Conservation (phyloP, 1,139 yeast species). For the Yamadazyma siamensis region DNA sequence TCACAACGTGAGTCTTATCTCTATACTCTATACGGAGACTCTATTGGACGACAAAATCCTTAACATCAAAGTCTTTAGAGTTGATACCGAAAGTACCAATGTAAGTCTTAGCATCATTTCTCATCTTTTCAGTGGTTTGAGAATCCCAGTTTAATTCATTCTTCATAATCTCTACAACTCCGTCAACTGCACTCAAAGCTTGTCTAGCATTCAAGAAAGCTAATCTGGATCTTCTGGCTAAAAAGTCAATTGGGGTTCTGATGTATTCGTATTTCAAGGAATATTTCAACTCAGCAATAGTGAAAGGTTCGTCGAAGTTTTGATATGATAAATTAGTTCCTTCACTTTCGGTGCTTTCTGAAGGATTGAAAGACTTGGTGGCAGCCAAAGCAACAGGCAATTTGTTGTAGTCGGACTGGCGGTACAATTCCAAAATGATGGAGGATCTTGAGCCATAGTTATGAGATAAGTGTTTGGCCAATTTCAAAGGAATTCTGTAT, state of each 20-base stretch:
- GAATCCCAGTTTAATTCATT: conserved; percentile 73
- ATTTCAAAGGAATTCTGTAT: conserved; percentile 67
- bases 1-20: too few relatives aligned
- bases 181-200: conserved; percentile 77
- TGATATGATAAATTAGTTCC: conserved; percentile 42
- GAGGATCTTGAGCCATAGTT: conserved; percentile 93
- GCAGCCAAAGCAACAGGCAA: conserved; percentile 63
- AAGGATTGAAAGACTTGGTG: conserved; percentile 30
- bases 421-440: conserved; percentile 64
- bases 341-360: conserved; percentile 28
- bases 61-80: conserved; percentile 36
- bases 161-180: conserved; percentile 83
- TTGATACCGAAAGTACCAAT: conserved; percentile 59
- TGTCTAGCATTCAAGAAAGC: conserved; percentile 89
- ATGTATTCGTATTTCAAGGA: conserved; percentile 81
- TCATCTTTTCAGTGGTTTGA: conserved; percentile 56
- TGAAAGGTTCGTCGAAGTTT: conserved; percentile 79
- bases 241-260: conserved; percentile 84
- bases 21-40: conserved; percentile 4
- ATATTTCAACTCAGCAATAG: conserved; percentile 87
- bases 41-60: conserved; percentile 22
- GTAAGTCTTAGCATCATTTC: conserved; percentile 49
- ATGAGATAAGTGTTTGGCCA: conserved; percentile 79
- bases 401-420: conserved; percentile 50
- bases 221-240: conserved; percentile 90